phyloP scores from a whole-genome alignment of 495 filamentous ascomycete genomes.

The Daldinia concentrica region DNA sequence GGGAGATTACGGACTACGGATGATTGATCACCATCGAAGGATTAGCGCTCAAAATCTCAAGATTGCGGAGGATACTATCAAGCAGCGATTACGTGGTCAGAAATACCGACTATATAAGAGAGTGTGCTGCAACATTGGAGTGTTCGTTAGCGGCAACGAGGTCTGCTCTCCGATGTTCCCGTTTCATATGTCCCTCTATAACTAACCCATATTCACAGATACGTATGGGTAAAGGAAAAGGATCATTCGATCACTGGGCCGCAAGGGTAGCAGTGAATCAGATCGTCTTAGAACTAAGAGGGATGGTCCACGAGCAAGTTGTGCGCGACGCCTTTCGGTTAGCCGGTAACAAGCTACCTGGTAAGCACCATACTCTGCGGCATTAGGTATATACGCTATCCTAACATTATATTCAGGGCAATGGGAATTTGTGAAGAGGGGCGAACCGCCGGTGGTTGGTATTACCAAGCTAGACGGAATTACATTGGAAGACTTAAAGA shows the following conservation, averaged over 20 bases:
- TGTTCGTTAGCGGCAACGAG: constrained; percentile 95
- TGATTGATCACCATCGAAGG: constrained; percentile 91
- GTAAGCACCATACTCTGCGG: constrained; percentile 60
- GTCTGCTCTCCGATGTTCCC: constrained; percentile 50
- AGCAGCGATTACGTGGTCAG: constrained; percentile 85
- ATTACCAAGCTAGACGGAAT: constrained; percentile 91
- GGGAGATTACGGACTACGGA: constrained; percentile 95
- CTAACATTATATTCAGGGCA: constrained; percentile 66
- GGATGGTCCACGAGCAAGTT: constrained; percentile 92
- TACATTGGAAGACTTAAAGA: constrained; percentile 80
- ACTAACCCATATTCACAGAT: constrained; percentile 52
- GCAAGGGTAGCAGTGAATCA: constrained; percentile 85
- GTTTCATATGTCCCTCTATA: background rate
- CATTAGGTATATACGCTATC: background rate
- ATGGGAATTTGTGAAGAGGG: constrained; percentile 93
- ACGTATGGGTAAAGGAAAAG: constrained; percentile 99
- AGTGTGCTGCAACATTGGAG: constrained; percentile 88
- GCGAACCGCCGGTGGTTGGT: constrained; percentile 90
- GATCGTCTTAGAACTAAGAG: constrained; percentile 91
- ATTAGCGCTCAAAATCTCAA: constrained; percentile 88
- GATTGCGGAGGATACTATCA: constrained; percentile 92
- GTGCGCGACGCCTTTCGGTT: constrained; percentile 92
- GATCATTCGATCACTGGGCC: constrained; percentile 96
- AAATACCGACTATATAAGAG: constrained; percentile 92
- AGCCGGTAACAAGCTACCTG: constrained; percentile 94